Evolutionary conservation across 768 basidiomycete species (phyloP).

Genomic region (Leccinum fibrillosum): DNA sequence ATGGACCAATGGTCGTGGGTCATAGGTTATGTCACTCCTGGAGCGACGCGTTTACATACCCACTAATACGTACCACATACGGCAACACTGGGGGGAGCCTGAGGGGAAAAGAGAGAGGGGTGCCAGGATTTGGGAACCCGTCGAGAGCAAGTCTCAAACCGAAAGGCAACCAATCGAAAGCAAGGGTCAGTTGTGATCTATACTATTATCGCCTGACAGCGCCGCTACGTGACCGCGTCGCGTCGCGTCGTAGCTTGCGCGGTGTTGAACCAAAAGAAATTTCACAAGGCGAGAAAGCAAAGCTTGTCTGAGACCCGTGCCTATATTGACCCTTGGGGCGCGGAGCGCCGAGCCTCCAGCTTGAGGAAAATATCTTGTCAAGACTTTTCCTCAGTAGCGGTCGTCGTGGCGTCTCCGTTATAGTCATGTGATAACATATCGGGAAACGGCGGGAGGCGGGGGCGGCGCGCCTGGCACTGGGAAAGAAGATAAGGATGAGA

Average conservation of each 20-base stretch:
- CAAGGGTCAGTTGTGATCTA: background rate
- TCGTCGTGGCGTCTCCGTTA: conserved; percentile 18
- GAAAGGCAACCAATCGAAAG: background rate
- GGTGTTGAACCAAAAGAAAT: background rate
- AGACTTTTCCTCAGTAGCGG: background rate
- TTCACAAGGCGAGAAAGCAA: background rate
- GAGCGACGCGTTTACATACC: background rate
- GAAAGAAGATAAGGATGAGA: conserved; percentile 6
- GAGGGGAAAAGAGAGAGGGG: background rate
- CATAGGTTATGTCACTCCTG: background rate
- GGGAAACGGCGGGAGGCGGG: background rate
- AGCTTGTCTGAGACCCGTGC: conserved; percentile 4
- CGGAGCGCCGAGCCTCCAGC: background rate
- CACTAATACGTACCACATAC: background rate
- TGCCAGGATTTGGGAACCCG: background rate
- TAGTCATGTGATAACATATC: background rate
- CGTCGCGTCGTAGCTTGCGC: conserved; percentile 6
- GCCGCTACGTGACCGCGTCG: background rate
- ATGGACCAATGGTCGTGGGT: background rate
- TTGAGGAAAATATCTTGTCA: background rate
- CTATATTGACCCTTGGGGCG: background rate
- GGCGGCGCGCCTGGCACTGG: conserved; percentile 5
- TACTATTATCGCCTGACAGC: background rate
- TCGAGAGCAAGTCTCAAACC: background rate
- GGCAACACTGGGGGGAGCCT: background rate